phyloP scores from a whole-genome alignment of 169 alveolate species.

The Cryptosporidium tyzzeri region DNA sequence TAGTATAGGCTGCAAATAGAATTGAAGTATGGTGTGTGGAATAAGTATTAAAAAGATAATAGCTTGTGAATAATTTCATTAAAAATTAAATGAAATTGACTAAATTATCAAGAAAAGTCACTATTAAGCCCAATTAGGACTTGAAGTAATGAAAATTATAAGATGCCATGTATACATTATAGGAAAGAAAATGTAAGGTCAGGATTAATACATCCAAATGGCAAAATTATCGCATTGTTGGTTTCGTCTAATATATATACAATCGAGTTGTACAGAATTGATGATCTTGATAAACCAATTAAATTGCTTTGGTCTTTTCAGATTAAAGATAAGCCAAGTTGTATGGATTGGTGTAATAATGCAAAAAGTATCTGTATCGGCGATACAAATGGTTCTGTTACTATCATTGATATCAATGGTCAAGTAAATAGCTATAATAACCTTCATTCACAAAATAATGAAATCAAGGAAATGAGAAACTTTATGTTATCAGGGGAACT shows the following conservation, averaged over 20 bases:
- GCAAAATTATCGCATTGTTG: constrained; percentile 30
- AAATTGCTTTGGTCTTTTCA: constrained; percentile 52
- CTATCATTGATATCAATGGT: constrained; percentile 44
- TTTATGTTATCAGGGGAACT: background rate
- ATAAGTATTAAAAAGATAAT: background rate
- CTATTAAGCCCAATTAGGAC: background rate
- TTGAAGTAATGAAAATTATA: background rate
- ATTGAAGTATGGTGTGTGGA: constrained; percentile 13
- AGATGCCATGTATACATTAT: constrained; percentile 59
- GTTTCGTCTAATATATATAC: constrained; percentile 43
- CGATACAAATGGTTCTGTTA: constrained; percentile 48
- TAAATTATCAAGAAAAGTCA: background rate
- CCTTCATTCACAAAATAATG: constrained; percentile 17
- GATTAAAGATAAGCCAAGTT: constrained; percentile 20
- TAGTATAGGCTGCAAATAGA: background rate
- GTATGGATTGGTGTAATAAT: constrained; percentile 47
- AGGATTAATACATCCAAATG: constrained; percentile 58
- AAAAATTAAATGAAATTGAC: background rate
- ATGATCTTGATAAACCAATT: constrained; percentile 11
- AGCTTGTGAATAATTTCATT: background rate
- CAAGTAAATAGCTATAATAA: constrained; percentile 1
- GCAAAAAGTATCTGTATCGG: constrained; percentile 46
- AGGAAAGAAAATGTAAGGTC: constrained; percentile 63
- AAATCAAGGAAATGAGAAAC: background rate
- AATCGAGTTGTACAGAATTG: constrained; percentile 53